Evolutionary conservation across 352 stramenopile species (phyloP).

Genomic region (Phytophthora ramorum): DNA sequence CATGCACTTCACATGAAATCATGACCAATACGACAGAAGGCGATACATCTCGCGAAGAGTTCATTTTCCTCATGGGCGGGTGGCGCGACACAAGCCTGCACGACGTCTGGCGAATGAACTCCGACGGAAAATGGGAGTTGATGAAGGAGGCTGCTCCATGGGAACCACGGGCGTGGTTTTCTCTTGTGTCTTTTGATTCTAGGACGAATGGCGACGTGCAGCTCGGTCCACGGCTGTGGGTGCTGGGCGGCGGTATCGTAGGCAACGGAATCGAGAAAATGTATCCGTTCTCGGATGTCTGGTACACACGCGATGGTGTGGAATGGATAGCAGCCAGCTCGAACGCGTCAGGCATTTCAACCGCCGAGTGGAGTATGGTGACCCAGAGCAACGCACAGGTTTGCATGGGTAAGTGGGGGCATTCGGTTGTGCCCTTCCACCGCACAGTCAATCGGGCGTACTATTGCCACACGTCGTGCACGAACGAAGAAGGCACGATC

Average conservation of each 20-base stretch:
- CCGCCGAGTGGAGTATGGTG: constrained; percentile 80
- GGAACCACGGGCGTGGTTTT: constrained; percentile 75
- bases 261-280: constrained; percentile 78
- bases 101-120: constrained; percentile 80
- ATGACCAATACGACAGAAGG: constrained; percentile 59
- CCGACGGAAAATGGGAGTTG: constrained; percentile 45
- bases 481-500: constrained; percentile 51
- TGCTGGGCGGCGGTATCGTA: constrained; percentile 79
- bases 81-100: constrained; percentile 70
- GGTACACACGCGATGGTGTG: constrained; percentile 71
- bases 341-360: constrained; percentile 71
- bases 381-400: constrained; percentile 48
- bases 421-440: constrained; percentile 62
- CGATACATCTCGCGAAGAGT: constrained; percentile 55
- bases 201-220: constrained; percentile 65
- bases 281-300: constrained; percentile 74
- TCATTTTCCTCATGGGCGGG: constrained; percentile 71
- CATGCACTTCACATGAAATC: constrained; percentile 60
- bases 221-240: constrained; percentile 70
- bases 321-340: constrained; percentile 68
- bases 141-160: constrained; percentile 55
- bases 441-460: constrained; percentile 57
- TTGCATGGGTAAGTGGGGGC: constrained; percentile 80
- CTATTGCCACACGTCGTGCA: constrained; percentile 64
- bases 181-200: constrained; percentile 80